Evolutionary conservation across 2,329 filamentous ascomycete species (phyloP), one percentile per base, ranked within the genome.

Genomic region (Pseudogymnoascus sp.): DNA sequence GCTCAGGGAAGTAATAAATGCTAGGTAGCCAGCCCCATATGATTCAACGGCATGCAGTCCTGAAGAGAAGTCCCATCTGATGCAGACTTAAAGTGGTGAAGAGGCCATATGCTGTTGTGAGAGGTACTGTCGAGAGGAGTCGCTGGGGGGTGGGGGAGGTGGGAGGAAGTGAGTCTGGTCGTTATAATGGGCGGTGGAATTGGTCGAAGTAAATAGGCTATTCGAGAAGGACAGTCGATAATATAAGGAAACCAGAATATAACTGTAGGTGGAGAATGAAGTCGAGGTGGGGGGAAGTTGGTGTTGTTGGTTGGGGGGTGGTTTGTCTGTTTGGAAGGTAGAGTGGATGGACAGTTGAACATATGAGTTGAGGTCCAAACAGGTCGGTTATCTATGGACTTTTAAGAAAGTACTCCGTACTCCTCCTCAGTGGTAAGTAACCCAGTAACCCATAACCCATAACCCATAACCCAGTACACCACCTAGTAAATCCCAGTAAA

Each of bases 351-450:
- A 38, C n/a, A 38, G 33, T 27, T 55, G 48, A 55, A 55, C 48
- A 55, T 55, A 55, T 55, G 29, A 51, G 44, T 51, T 44, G 44
- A 55, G 48, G 48, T 55, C 48, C 48, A 55, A 55, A 55, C 48
- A 55, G 48, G 17, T 55, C 48, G 48, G 48, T 55, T 55, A 55
- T 51, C 44, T 55, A 15, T 31, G 44, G 42, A n/a, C 25, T 31
- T 27, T 44, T 31, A 15, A 51, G 13, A 51, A 17, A 51, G 44
- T 51, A 41, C 38, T 10, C 8, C 38, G 8, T n/a, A 15, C 36
- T 39, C 36, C 15, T 8, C 15, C 36, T 15, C 12, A 48, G 25
- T 21, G 21, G 21, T 21, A 21, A 21, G 21, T 31, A 17, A 27
- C 44, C 27, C 48, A 33, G 48, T 17, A 55, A 55, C n/a, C 41